phyloP scores from a whole-genome alignment of 257 asterid species.

The Linaria vulgaris region DNA sequence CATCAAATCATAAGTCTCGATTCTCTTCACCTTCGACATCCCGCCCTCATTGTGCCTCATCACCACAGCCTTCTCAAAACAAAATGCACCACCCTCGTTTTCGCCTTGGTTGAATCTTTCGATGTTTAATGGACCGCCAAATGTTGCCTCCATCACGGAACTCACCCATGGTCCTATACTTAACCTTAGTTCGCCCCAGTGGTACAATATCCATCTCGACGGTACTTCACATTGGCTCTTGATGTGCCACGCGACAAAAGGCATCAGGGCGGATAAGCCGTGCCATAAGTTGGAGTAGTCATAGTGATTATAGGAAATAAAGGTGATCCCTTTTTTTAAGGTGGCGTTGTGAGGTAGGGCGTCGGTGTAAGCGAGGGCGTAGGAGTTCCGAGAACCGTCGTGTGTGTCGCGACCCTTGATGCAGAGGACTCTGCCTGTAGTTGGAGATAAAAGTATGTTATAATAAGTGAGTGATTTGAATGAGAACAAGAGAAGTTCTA shows the following conservation, averaged over 20 bases:
- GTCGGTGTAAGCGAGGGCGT: slow-evolving; percentile 69
- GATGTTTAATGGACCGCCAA: slow-evolving; percentile 36
- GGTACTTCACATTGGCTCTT: slow-evolving; percentile 46
- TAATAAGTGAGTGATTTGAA: too few relatives aligned
- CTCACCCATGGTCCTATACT: slow-evolving; percentile 64
- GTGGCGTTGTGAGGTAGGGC: slow-evolving; percentile 52
- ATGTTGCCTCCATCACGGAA: slow-evolving; percentile 46
- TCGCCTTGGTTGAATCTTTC: slow-evolving; percentile 36
- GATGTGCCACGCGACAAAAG: slow-evolving; percentile 67
- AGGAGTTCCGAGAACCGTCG: slow-evolving; percentile 72
- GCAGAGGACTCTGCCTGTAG: slow-evolving; percentile 59
- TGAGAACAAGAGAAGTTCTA: too few relatives aligned
- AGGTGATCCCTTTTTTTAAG: slow-evolving; percentile 46
- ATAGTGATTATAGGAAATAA: slow-evolving; percentile 60
- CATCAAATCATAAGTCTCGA: slow-evolving; percentile 56
- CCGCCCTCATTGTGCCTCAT: slow-evolving; percentile 80
- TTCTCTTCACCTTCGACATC: slow-evolving; percentile 52
- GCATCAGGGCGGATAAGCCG: slow-evolving; percentile 62
- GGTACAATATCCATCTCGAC: slow-evolving; percentile 56
- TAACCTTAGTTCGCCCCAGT: slow-evolving; percentile 67
- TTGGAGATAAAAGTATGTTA: slow-evolving; percentile 28
- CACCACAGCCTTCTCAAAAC: slow-evolving; percentile 67
- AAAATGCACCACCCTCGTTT: slow-evolving; percentile 22
- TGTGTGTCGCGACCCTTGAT: slow-evolving; percentile 53
- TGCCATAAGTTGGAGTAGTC: slow-evolving; percentile 76